Conservation (phyloP, 2,329 filamentous ascomycete species). For the Ambrosiella beaveri region DNA sequence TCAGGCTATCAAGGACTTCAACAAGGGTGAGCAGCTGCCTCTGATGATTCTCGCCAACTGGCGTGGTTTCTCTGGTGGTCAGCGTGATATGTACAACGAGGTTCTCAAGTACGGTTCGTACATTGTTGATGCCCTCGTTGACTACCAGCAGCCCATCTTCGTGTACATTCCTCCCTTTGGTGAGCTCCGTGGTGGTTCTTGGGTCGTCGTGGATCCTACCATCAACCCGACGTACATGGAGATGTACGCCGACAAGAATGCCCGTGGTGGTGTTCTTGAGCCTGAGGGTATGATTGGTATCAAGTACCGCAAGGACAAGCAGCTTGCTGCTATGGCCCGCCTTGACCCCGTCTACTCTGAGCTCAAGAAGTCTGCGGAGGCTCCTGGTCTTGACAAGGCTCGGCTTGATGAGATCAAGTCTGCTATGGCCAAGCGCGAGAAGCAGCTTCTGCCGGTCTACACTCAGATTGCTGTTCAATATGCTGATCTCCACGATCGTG, state of each 20-base stretch:
- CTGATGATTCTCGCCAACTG: conserved; percentile 99
- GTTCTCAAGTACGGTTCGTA: conserved; percentile 98
- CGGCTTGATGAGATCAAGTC: conserved; percentile 63
- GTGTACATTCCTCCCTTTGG: conserved; percentile 96
- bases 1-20: conserved; percentile 97
- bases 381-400: conserved; percentile 49
- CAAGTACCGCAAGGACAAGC: conserved; percentile 95
- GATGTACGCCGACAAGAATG: conserved; percentile 94
- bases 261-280: conserved; percentile 92
- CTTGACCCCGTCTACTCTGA: conserved; percentile 69
- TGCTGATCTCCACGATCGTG: conserved; percentile 89
- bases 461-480: conserved; percentile 92
- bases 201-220: conserved; percentile 97
- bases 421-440: conserved; percentile 72
- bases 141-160: conserved; percentile 97
- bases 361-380: conserved; percentile 61
- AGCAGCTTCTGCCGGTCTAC: conserved; percentile 81
- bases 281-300: conserved; percentile 97
- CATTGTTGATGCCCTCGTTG: conserved; percentile 95
- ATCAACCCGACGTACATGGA: conserved; percentile 97
- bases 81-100: conserved; percentile 99
- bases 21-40: conserved; percentile 93
- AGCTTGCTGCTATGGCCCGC: conserved; percentile 92
- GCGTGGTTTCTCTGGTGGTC: conserved; percentile 98
- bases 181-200: conserved; percentile 95